Evolutionary conservation across 768 basidiomycete species (phyloP).

Genomic region (Psilocybe azurescens): DNA sequence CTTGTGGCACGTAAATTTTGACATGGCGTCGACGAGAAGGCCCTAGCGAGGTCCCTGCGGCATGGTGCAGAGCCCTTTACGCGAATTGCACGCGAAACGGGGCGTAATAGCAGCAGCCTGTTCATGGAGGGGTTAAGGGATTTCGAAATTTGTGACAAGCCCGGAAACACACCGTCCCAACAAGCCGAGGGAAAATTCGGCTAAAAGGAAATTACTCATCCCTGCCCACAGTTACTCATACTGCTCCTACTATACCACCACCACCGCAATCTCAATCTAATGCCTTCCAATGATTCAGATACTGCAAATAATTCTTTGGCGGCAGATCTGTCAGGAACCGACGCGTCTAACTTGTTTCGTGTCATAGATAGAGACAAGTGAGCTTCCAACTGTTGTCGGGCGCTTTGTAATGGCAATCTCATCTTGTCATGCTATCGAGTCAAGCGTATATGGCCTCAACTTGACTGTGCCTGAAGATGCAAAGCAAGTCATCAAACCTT

Average conservation of each 20-base stretch:
- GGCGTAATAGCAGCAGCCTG: conserved; percentile 29
- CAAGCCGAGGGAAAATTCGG: conserved; percentile 17
- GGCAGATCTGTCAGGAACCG: conserved; percentile 49
- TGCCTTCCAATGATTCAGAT: conserved; percentile 28
- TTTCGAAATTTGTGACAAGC: conserved; percentile 24
- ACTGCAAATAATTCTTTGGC: conserved; percentile 45
- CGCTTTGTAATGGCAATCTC: conserved; percentile 21
- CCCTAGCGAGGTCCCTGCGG: conserved; percentile 9
- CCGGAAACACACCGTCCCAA: conserved; percentile 12
- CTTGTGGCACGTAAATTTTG: conserved; percentile 22
- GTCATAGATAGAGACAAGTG: conserved; percentile 74
- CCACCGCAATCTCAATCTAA: background rate
- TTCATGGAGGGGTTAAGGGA: conserved; percentile 19
- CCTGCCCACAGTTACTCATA: no score
- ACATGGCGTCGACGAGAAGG: conserved; percentile 20
- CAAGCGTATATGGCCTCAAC: conserved; percentile 83
- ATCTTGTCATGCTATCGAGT: conserved; percentile 31
- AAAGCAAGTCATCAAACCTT: conserved; percentile 77
- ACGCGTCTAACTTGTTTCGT: conserved; percentile 58
- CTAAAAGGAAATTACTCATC: conserved; percentile 12
- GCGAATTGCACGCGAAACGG: conserved; percentile 35
- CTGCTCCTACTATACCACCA: background rate
- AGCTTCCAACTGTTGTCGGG: conserved; percentile 28
- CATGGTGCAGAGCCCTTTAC: conserved; percentile 23
- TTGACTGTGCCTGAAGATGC: conserved; percentile 83